phyloP scores from a whole-genome alignment of 805 yeast species.

The Wickerhamomyces rabaulensis region DNA sequence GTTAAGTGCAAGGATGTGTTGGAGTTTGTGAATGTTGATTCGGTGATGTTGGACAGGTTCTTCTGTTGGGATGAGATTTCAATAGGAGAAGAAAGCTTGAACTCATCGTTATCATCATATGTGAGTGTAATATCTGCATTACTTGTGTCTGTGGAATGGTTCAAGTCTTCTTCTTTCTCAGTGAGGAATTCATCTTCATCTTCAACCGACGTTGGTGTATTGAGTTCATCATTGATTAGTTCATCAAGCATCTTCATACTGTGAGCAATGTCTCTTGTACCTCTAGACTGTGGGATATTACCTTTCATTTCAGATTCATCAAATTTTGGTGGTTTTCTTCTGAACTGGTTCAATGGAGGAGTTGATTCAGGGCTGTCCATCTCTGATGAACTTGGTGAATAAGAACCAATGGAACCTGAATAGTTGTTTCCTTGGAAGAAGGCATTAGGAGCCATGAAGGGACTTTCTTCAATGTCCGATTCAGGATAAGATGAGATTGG shows the following conservation, averaged over 20 bases:
- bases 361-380: constrained; percentile 33
- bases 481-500: constrained; percentile 6
- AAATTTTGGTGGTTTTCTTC: constrained; percentile 10
- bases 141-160: not conserved
- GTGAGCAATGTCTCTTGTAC: constrained; percentile 35
- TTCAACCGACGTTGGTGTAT: constrained; percentile 10
- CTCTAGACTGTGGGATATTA: constrained; percentile 34
- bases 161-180: constrained; percentile 4
- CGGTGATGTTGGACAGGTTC: constrained; percentile 17
- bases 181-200: constrained; percentile 10
- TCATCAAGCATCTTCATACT: constrained; percentile 32
- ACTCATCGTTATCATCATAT: constrained; percentile 8
- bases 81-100: constrained; percentile 19
- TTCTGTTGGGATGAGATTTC: constrained; percentile 7
- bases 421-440: constrained; percentile 26
- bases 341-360: constrained; percentile 14
- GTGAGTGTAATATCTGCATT: not conserved
- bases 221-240: constrained; percentile 22
- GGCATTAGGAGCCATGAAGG: constrained; percentile 24
- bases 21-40: constrained; percentile 22
- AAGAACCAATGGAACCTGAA: constrained; percentile 39
- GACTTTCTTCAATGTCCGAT: constrained; percentile 20
- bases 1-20: constrained; percentile 16
- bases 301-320: constrained; percentile 17
- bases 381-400: constrained; percentile 41